Conservation (phyloP, 495 filamentous ascomycete species). For the Hamigera avellanea region DNA sequence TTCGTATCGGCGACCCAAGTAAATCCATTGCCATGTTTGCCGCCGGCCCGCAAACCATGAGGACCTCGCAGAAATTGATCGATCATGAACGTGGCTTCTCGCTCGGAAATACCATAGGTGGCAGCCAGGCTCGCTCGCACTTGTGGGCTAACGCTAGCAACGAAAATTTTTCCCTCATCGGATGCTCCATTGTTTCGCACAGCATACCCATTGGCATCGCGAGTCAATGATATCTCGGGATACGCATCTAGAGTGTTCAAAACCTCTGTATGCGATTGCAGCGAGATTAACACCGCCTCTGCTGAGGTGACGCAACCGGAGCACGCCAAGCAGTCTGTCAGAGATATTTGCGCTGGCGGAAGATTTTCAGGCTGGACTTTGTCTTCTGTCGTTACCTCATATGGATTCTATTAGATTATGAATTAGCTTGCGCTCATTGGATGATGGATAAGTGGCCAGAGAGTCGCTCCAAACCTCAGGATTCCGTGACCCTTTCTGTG, state of each 20-base stretch:
- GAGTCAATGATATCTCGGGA: slow-evolving; percentile 33
- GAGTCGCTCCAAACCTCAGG: slow-evolving; percentile 20
- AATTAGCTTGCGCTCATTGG: slow-evolving; percentile 12
- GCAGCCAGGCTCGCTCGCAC: slow-evolving; percentile 78
- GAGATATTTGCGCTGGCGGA: slow-evolving; percentile 75
- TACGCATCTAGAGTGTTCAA: slow-evolving; percentile 65
- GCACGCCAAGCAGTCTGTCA: slow-evolving; percentile 95
- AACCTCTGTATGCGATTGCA: slow-evolving; percentile 88
- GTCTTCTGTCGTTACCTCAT: slow-evolving; percentile 89
- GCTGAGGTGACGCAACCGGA: slow-evolving; percentile 96
- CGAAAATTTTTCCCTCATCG: slow-evolving; percentile 56
- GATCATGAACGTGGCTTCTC: slow-evolving; percentile 69
- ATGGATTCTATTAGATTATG: slow-evolving; percentile 42
- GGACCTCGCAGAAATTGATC: slow-evolving; percentile 64
- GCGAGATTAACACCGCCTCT: slow-evolving; percentile 83
- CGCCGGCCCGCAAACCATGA: slow-evolving; percentile 54
- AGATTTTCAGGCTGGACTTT: slow-evolving; percentile 46
- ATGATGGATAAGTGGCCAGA: background rate
- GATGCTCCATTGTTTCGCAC: slow-evolving; percentile 13
- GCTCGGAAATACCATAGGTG: slow-evolving; percentile 59
- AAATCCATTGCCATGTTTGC: slow-evolving; percentile 63
- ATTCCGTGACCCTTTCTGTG: slow-evolving; percentile 32
- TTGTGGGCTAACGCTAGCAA: slow-evolving; percentile 88
- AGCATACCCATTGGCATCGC: slow-evolving; percentile 13
- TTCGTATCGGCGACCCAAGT: slow-evolving; percentile 85